phyloP scores from a whole-genome alignment of 2,329 filamentous ascomycete genomes.

The Monilinia vaccinii-corymbosi region DNA sequence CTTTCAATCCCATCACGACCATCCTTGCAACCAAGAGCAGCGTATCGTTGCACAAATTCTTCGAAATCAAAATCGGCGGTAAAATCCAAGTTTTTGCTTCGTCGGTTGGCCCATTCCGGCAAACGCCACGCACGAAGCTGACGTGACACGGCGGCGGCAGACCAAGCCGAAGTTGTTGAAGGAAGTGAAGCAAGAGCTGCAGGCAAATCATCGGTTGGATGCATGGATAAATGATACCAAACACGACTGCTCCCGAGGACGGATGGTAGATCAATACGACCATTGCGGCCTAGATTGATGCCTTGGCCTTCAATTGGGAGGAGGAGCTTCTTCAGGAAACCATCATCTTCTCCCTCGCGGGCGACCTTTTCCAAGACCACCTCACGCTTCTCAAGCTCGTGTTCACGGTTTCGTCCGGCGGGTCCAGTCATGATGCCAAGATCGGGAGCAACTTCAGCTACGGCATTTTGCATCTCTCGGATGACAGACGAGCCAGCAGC shows the following conservation, averaged over 20 bases:
- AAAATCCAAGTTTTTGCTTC: constrained; percentile 86
- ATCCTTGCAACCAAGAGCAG: constrained; percentile 74
- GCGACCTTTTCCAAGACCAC: constrained; percentile 78
- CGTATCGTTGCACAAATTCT: constrained; percentile 80
- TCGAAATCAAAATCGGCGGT: constrained; percentile 94
- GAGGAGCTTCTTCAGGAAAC: constrained; percentile 72
- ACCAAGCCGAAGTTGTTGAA: constrained; percentile 77
- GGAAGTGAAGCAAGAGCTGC: constrained; percentile 63
- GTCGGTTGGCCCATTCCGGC: constrained; percentile 91
- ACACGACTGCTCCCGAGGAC: constrained; percentile 76
- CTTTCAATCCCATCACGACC: constrained; percentile 88
- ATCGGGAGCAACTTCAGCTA: constrained; percentile 68
- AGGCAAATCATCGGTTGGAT: constrained; percentile 82
- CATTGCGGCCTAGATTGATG: constrained; percentile 69
- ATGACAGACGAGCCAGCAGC: constrained; percentile 71
- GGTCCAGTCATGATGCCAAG: constrained; percentile 64
- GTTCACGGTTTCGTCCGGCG: constrained; percentile 62
- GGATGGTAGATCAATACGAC: constrained; percentile 68
- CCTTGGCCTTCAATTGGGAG: constrained; percentile 71
- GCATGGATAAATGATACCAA: constrained; percentile 89
- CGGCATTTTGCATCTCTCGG: constrained; percentile 77
- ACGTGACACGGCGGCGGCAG: constrained; percentile 81
- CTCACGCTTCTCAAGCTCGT: constrained; percentile 73
- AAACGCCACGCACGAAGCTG: constrained; percentile 90
- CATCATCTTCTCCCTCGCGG: constrained; percentile 69